Evolutionary conservation across 768 basidiomycete genomes (phyloP), one percentile per base, ranked within the genome.

Genomic region (Xerocomus spinulosus): DNA sequence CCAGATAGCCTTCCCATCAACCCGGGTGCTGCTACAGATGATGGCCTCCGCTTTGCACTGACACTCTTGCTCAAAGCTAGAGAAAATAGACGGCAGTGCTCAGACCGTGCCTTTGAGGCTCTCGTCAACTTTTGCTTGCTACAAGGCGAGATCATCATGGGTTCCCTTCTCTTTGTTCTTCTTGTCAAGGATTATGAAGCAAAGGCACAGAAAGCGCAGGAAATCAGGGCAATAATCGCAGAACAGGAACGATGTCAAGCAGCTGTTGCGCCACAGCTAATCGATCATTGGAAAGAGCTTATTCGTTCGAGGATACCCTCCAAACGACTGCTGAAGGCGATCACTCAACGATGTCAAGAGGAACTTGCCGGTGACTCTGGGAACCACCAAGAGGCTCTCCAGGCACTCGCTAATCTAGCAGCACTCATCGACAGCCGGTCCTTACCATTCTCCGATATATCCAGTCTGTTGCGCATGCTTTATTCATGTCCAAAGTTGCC

Each of bases 71-170:
- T 68, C 35, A 63, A 70, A 4, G 83, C 84, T 0, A 74, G 78
- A n/a, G 63, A 72, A 34, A 74, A 76, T 36, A 73, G 79, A 24
- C 78, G 79, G 42, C 69, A 73, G 25, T 76, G 82, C 36, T 78
- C 80, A 2, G 66, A 76, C n/a, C 68, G 70, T 25, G 80, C 87
- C 73, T 87, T 81, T 58, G 74, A 75, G 43, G 70, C 72, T 2
- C 64, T 88, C 41, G 72, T 90, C 53, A 70, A 76, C 4, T 74
- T 82, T 9, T 85, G 83, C 47, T 69, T 92, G 17, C 61, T 88
- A 32, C 87, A 91, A 42, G 86, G 87, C 21, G 89, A 92, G 60
- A 81, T 92, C 41, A 74, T 91, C 33, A 72, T 86, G n/a, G 87
- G 79, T 0, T 82, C 84, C 1, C 66, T 90, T 23, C 67, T 89